Evolutionary conservation across 2,329 filamentous ascomycete genomes (phyloP), one percentile per base, ranked within the genome.

Genomic region (Aspergillus brunneoviolaceus): DNA sequence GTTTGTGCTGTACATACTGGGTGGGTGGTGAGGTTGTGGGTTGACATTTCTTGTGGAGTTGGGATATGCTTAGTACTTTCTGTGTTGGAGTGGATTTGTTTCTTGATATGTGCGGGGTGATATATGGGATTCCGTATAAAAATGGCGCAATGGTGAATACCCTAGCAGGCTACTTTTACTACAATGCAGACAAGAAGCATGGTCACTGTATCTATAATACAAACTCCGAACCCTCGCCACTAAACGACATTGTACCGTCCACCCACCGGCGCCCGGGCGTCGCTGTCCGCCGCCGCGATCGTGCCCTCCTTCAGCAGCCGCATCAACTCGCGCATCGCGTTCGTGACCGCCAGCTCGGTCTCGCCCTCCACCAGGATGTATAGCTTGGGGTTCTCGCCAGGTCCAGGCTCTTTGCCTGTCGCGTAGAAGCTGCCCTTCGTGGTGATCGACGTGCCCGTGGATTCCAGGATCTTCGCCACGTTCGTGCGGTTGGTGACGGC

Each of bases 341-440:
- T 89, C 55, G 90, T 91, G 29, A 99, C 95, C 33, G 92, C 88
- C 56, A 96, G 82, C 77, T 99, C 95, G 0, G 95, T 98, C 71
- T 99, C 95, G 48, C 95, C 95, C 75, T 99, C 95, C 59, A 99
- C 96, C 62, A 99, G 84, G 70, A 99, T 97, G 74, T 98, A 99
- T 69, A 99, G 81, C 81, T 98, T 98, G n/a, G 95, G 90, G 67
- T 92, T 88, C 57, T 88, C 89, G 39, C 86, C 87, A 0, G 88
- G 76, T 7, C 83, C 86, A 2, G 92, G 92, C 66, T 91, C 89
- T 74, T 96, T 96, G 65, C 92, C 93, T 1, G 87, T 72, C 1
- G 89, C 77, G 70, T 98, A 98, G 76, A 92, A 98, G 62, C 85
- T 95, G 66, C 95, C 95, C 81, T 99, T 99, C 49, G 92, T 97